Base-by-base conservation (phyloP, 257 asterid species). In the Nicotiana tomentosiformis region DNA sequence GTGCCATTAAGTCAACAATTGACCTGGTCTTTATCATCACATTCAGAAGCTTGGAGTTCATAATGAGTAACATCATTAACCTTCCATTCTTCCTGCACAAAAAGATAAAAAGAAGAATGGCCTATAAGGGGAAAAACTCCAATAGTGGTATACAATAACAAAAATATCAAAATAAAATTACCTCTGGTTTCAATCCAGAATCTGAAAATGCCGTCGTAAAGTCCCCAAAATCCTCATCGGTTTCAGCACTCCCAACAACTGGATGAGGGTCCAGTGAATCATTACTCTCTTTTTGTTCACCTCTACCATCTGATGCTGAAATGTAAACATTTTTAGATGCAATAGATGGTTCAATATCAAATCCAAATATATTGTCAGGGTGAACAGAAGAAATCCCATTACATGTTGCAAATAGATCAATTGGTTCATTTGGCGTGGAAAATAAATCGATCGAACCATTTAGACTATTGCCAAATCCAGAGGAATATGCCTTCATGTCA, bases 191-290 rank as follows among this genome's bases (percentile, higher is more conserved):
- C 84, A 83, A 81, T 83, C 68, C 93, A 88, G 83, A 74, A 87
- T 84, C 94, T 72, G 87, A 81, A 60, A 85, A 84, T 70, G 95
- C 96, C 64, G 86, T 86, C 18, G 91, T 82, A 87, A 94, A 93
- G 20, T 91, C 94, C 84, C 95, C 97, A 89, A 90, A 90, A 82
- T 89, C 93, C 30, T 90, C 96, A 80, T 90, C 94, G 33, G 77
- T 80, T 67, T 93, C 93, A 83, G 69, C 83, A 46, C 57, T 81
- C 66, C 33, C 87, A 83, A 81, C 86, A 77, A 83, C 82, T 58
- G 87, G 77, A 74, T 57, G 72, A 51, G 82, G 70, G 82, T 90
- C 82, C 77, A 80, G 66, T 29, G 26, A 78, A 82, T 72, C 85
- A 70, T 68, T 62, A 66, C 49, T 77, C 32, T 85, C 85, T 53